These are phyloP conservation scores for Zizania palustris DNA, from an alignment of 202 grass and related monocot genomes.

Conservation along the genomic window DNA sequence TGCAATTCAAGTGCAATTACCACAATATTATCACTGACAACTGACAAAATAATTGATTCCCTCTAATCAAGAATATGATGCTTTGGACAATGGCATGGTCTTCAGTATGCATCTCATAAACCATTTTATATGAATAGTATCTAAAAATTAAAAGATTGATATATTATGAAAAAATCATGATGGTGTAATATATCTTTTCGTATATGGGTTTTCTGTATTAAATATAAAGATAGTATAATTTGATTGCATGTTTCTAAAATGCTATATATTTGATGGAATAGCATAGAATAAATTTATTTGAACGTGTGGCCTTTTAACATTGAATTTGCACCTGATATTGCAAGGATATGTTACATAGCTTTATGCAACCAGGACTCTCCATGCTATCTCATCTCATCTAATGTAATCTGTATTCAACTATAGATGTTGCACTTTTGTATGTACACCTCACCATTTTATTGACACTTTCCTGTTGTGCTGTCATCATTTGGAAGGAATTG, in stretches of 20 bases:
- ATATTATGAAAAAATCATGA: not conserved
- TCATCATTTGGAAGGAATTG: constrained; percentile 43
- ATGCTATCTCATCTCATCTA: not conserved
- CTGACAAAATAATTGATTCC: not conserved
- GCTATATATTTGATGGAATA: not conserved
- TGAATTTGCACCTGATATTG: not conserved
- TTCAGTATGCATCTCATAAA: not conserved
- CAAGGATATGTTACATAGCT: not conserved
- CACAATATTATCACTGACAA: not conserved
- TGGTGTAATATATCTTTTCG: not conserved
- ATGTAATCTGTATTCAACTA: not conserved
- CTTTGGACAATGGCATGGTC: not conserved
- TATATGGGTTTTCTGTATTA: not conserved
- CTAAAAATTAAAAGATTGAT: not conserved
- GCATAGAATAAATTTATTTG: not conserved
- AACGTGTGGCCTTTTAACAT: not conserved
- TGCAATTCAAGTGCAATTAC: not conserved
- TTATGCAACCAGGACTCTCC: not conserved
- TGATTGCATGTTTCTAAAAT: not conserved
- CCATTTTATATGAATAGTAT: not conserved
- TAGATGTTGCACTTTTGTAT: not conserved
- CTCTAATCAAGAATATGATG: not conserved
- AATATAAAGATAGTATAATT: not conserved
- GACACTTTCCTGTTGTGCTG: not conserved
- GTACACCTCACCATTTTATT: not conserved